phyloP scores from a whole-genome alignment of 306 rosid species.

The Erythrophleum fordii region DNA sequence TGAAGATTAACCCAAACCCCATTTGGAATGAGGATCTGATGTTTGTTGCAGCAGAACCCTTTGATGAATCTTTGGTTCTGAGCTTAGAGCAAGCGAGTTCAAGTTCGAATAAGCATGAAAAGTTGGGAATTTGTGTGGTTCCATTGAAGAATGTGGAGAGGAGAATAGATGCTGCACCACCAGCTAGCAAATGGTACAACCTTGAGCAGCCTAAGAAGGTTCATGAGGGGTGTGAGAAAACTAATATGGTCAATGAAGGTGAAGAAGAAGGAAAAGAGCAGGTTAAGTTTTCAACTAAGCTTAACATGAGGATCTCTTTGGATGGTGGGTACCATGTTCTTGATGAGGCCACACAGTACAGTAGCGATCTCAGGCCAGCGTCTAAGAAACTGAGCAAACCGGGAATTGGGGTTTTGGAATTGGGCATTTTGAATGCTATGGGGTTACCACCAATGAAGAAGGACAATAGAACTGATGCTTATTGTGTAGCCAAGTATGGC shows the following conservation, averaged over 20 bases:
- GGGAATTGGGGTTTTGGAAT: constrained; percentile 53
- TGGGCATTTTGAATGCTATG: constrained; percentile 50
- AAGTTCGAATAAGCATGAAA: constrained; percentile 28
- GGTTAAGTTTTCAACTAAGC: constrained; percentile 36
- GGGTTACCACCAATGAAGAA: constrained; percentile 54
- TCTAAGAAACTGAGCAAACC: constrained; percentile 36
- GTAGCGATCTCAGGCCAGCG: constrained; percentile 55
- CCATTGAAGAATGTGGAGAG: constrained; percentile 40
- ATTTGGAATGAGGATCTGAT: constrained; percentile 56
- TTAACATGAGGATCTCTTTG: constrained; percentile 50
- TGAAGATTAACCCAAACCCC: constrained; percentile 38
- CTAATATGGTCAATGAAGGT: neutral
- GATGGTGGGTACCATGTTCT: constrained; percentile 69
- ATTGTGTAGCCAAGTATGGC: constrained; percentile 59
- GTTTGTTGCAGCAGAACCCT: constrained; percentile 58
- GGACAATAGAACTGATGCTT: constrained; percentile 53
- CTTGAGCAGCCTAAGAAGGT: constrained; percentile 35
- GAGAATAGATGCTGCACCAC: constrained; percentile 33
- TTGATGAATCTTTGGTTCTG: constrained; percentile 45
- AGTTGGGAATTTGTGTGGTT: constrained; percentile 44
- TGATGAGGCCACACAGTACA: constrained; percentile 55
- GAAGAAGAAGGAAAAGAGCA: constrained; percentile 8
- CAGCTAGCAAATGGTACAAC: constrained; percentile 39
- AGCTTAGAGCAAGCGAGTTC: constrained; percentile 35
- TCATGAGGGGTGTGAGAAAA: constrained; percentile 1